Evolutionary conservation across 2,329 filamentous ascomycete species (phyloP).

Genomic region (Aspergillus intermedius): DNA sequence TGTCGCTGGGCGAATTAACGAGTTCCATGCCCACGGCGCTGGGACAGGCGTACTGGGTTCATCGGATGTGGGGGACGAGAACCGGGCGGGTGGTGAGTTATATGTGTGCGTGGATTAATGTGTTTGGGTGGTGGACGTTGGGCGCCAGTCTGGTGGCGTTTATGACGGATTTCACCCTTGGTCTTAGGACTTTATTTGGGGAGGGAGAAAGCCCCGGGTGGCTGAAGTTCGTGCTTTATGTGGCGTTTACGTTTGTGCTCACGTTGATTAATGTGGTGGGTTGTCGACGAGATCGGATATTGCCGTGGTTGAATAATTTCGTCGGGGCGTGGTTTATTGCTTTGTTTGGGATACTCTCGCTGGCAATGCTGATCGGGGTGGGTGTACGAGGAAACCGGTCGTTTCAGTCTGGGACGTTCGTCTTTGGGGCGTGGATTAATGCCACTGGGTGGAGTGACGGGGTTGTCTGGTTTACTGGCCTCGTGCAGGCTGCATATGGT

Average conservation of each 20-base stretch:
- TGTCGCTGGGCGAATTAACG: slow-evolving; percentile 51
- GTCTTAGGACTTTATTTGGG: slow-evolving; percentile 52
- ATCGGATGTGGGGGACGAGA: slow-evolving; percentile 35
- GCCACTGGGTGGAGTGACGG: slow-evolving; percentile 49
- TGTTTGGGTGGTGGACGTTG: slow-evolving; percentile 54
- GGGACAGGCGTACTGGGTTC: slow-evolving; percentile 55
- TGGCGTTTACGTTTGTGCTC: slow-evolving; percentile 44
- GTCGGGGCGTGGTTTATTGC: slow-evolving; percentile 48
- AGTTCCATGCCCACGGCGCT: slow-evolving; percentile 56
- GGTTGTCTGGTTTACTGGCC: slow-evolving; percentile 53
- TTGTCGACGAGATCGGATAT: slow-evolving; percentile 44
- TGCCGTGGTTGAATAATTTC: slow-evolving; percentile 52
- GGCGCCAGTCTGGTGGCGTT: slow-evolving; percentile 52
- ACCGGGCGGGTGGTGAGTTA: slow-evolving; percentile 48
- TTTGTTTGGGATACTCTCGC: slow-evolving; percentile 47
- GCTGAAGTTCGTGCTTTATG: slow-evolving; percentile 51
- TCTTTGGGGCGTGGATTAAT: slow-evolving; percentile 49
- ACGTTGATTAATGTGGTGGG: slow-evolving; percentile 48
- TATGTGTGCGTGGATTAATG: slow-evolving; percentile 56
- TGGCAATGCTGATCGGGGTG: slow-evolving; percentile 49
- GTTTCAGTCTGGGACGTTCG: slow-evolving; percentile 47
- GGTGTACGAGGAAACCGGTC: slow-evolving; percentile 39
- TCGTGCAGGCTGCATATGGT: slow-evolving; percentile 53
- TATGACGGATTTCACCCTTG: slow-evolving; percentile 52
- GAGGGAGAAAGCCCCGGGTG: slow-evolving; percentile 47